Base-by-base conservation (phyloP, 805 yeast genomes). In the Schizosaccharomyces japonicus region DNA sequence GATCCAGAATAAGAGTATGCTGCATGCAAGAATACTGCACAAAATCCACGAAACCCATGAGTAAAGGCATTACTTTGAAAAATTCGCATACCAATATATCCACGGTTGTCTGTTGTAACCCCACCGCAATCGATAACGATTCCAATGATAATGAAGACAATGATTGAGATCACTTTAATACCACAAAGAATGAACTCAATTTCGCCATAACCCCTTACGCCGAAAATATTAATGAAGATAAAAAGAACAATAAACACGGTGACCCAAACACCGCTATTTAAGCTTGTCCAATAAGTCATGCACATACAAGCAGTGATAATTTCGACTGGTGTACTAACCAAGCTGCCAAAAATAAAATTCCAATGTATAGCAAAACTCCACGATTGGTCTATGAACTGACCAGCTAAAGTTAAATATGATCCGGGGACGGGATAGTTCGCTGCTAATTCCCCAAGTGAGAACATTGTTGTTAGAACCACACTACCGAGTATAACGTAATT, bases 1-100 rank as follows among this genome's bases (percentile, higher is more conserved):
- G 80, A 71, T 50, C 87, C 87, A 34, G 79, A 73, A 56, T 74
- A 80, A 8, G 82, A 70, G 59, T 78, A 80, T 0, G 84, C 82
- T 13, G 87, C 83, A 36, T 79, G 73, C 45, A 78, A 78, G 52
- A 79, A 73, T 15, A 75, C 80, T n/a, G 76, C 66, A 49, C 67
- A 66, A 53, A 76, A 76, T 1, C 80, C 64, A 23, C 74, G 73
- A 55, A 77, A 75, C 56, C 71, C 70, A 51, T 80, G 81, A 56
- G 63, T 60, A 19, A 54, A 57, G 23, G 13, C 17, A 23, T 51
- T 50, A 10, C n/a, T n/a, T 44, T 66, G 59, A 80, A 81, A 78
- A 50, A 58, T 78, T 56, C 80, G 68, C 64, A 77, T 79, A n/a
- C n/a, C n/a, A n/a, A n/a, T n/a, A n/a, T n/a, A n/a, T n/a, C n/a